phyloP scores from a whole-genome alignment of 352 stramenopile species.

The Phytophthora litchii region DNA sequence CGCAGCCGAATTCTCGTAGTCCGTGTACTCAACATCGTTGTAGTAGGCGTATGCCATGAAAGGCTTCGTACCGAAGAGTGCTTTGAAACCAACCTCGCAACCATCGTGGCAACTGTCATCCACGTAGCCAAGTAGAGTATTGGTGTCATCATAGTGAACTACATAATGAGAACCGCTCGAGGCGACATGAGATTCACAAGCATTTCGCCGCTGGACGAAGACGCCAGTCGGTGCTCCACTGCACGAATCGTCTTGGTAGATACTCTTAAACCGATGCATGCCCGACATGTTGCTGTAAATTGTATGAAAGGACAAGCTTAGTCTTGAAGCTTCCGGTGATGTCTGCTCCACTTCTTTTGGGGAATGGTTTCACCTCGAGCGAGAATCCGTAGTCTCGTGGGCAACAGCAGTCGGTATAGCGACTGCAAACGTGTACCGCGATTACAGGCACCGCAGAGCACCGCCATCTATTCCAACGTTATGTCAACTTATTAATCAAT shows the following conservation, averaged over 20 bases:
- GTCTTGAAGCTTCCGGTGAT: too few relatives aligned
- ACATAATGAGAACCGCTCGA: neutral
- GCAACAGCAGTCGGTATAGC: too few relatives aligned
- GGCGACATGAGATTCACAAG: constrained; percentile 3
- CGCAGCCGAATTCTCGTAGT: constrained; percentile 12
- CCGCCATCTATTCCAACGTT: too few relatives aligned
- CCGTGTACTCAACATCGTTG: neutral
- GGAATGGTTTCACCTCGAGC: too few relatives aligned
- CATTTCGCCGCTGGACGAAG: constrained; percentile 6
- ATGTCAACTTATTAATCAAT: too few relatives aligned
- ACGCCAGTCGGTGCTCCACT: neutral
- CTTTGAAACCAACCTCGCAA: constrained; percentile 1
- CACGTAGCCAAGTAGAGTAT: constrained; percentile 3
- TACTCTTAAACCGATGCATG: neutral
- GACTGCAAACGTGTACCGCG: too few relatives aligned
- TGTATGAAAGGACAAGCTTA: too few relatives aligned
- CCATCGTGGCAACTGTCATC: constrained; percentile 15
- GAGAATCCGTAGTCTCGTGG: too few relatives aligned
- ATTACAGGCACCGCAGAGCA: too few relatives aligned
- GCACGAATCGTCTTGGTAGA: constrained; percentile 4
- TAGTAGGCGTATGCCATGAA: constrained; percentile 16
- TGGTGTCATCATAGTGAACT: neutral
- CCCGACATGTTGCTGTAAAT: too few relatives aligned
- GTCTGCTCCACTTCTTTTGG: too few relatives aligned
- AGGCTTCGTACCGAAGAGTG: neutral